A percentile compares a stretch with the other conserved stretches of the same genome.
These are phyloP conservation scores for Huiozyma sinensis DNA, from an alignment of 805 yeast genomes.

Conservation along the genomic window DNA sequence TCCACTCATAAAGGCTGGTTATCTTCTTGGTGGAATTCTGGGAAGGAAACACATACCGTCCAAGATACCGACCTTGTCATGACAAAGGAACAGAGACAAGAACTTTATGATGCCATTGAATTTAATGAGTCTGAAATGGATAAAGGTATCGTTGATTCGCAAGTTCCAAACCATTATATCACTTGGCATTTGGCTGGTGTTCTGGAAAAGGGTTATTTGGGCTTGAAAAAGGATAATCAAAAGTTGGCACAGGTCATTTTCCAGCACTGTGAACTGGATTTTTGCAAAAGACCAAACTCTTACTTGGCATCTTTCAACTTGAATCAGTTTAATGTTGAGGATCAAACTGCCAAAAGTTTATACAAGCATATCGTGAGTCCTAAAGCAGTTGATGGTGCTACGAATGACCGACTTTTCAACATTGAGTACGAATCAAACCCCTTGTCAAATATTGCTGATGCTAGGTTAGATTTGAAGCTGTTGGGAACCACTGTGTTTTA, in stretches of 20 bases:
- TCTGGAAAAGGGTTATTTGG: conserved; percentile 67
- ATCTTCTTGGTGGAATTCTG: conserved; percentile 55
- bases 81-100: conserved; percentile 81
- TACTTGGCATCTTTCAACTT: conserved; percentile 60
- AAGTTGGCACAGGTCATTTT: conserved; percentile 69
- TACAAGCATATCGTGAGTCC: conserved; percentile 84
- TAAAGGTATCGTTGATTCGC: conserved; percentile 32
- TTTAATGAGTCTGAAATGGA: conserved; percentile 54
- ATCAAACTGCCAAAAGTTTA: conserved; percentile 68
- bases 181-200: conserved; percentile 57
- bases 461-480: conserved; percentile 59
- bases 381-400: conserved; percentile 33
- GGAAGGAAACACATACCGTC: not conserved
- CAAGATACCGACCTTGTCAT: conserved; percentile 34
- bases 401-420: conserved; percentile 57
- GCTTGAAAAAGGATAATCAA: conserved; percentile 33
- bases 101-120: conserved; percentile 87
- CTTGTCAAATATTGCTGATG: conserved; percentile 72
- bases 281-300: conserved; percentile 72
- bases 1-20: conserved; percentile 44
- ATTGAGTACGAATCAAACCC: conserved; percentile 82
- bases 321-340: conserved; percentile 76
- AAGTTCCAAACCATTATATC: conserved; percentile 64
- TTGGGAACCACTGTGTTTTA: conserved; percentile 85
- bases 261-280: conserved; percentile 68